A percentile compares a stretch with the other conserved stretches of the same genome.
These are phyloP conservation scores for Barnettozyma botsteinii DNA, from an alignment of 805 yeast species.

Conservation along the genomic window DNA sequence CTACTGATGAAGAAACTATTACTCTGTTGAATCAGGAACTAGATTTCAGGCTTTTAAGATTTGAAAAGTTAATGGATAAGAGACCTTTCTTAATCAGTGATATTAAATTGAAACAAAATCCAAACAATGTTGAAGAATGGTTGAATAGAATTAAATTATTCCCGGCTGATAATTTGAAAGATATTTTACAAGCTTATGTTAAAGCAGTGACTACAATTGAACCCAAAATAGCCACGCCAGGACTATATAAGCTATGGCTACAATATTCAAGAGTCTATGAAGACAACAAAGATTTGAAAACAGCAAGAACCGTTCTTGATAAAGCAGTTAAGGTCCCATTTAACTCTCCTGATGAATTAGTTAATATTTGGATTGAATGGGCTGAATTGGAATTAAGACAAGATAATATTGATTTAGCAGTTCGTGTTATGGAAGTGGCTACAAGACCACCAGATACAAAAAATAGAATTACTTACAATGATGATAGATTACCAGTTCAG, in stretches of 20 bases:
- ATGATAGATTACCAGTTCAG: constrained; percentile 46
- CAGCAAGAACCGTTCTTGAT: constrained; percentile 57
- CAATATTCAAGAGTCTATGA: constrained; percentile 63
- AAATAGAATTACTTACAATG: constrained; percentile 31
- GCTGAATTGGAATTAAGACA: constrained; percentile 53
- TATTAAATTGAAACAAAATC: constrained; percentile 54
- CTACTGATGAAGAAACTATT: constrained; percentile 12
- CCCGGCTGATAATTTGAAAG: constrained; percentile 32
- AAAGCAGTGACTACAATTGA: constrained; percentile 62
- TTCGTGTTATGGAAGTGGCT: constrained; percentile 37
- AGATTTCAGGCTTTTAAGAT: constrained; percentile 39
- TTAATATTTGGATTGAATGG: constrained; percentile 71
- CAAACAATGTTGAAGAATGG: constrained; percentile 66
- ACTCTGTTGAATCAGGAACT: constrained; percentile 27
- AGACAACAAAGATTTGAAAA: constrained; percentile 42
- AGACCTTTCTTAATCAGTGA: constrained; percentile 61
- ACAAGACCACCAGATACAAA: constrained; percentile 34
- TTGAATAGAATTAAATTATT: constrained; percentile 48
- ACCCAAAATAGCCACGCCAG: constrained; percentile 45
- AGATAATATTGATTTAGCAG: constrained; percentile 41
- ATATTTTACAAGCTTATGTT: constrained; percentile 52
- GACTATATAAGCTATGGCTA: constrained; percentile 62
- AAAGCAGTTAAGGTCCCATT: constrained; percentile 70
- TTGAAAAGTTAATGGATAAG: constrained; percentile 51
- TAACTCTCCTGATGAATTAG: constrained; percentile 54